Percentiles rank a stretch among this genome's conserved stretches.
Conservation (phyloP, 371 early-diverging fungal genomes). For the Haplosporangium sp. region DNA sequence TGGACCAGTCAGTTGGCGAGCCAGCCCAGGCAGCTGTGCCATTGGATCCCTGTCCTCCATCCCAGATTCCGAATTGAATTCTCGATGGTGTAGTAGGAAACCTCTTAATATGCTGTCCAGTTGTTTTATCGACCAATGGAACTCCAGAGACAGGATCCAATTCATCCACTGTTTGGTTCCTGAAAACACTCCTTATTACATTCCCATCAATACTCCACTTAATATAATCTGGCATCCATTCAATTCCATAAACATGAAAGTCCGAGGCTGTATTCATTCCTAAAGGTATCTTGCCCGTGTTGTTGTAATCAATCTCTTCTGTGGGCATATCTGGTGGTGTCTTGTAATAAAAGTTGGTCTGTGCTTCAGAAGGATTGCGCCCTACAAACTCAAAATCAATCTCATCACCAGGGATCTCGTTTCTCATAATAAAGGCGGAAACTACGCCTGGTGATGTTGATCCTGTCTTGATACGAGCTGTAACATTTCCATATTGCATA, state of each 20-base stretch:
- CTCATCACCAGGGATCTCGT: conserved; percentile 67
- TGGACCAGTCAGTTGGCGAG: conserved; percentile 69
- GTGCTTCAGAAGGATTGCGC: conserved; percentile 58
- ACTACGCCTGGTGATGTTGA: conserved; percentile 68
- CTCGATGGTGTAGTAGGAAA: conserved; percentile 68
- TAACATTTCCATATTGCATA: conserved; percentile 61
- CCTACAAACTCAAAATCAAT: conserved; percentile 82
- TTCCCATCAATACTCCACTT: conserved; percentile 68
- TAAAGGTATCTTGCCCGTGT: conserved; percentile 48
- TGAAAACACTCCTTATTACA: conserved; percentile 58
- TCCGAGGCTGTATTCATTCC: conserved; percentile 38
- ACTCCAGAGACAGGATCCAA: conserved; percentile 25
- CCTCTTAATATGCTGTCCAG: conserved; percentile 30
- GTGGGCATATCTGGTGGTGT: conserved; percentile 36
- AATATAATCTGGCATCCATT: conserved; percentile 69
- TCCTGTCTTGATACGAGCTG: conserved; percentile 66
- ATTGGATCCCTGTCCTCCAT: conserved; percentile 69
- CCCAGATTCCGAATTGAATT: conserved; percentile 78
- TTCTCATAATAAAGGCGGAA: conserved; percentile 73
- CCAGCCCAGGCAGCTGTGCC: conserved; percentile 80
- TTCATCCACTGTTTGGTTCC: conserved; percentile 43
- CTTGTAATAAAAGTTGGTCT: conserved; percentile 75
- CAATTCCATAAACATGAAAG: conserved; percentile 61
- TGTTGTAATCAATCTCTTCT: conserved; percentile 58
- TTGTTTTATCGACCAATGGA: conserved; percentile 28